Evolutionary conservation across 176 grass and related monocot genomes (phyloP).

Genomic region (Avena atlantica): DNA sequence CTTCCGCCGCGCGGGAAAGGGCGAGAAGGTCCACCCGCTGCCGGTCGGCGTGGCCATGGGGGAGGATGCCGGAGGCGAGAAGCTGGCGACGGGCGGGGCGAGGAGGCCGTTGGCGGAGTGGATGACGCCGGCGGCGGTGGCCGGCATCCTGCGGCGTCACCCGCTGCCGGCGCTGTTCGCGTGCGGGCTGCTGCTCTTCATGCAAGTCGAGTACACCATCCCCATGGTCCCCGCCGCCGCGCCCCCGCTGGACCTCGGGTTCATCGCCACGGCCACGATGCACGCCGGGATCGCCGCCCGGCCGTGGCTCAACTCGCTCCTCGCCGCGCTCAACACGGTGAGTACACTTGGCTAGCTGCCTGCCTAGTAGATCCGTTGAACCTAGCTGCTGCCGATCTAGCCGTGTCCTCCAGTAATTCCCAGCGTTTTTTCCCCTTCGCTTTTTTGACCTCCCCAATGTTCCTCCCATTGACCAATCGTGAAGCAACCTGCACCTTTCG

Average conservation of each 20-base stretch:
- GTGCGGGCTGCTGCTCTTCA: slow-evolving; percentile 72
- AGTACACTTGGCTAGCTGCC: background rate
- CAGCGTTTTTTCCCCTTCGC: background rate
- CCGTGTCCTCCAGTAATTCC: background rate
- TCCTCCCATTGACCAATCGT: background rate
- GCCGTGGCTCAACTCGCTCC: slow-evolving; percentile 75
- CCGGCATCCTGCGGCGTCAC: slow-evolving; percentile 46
- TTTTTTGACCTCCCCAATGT: background rate
- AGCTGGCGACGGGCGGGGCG: background rate
- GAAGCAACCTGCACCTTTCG: background rate
- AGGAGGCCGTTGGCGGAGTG: slow-evolving; percentile 18
- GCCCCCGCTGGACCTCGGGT: slow-evolving; percentile 80
- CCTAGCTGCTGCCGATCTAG: background rate
- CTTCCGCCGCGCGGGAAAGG: slow-evolving; percentile 22
- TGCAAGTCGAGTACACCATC: slow-evolving; percentile 95
- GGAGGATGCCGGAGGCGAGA: background rate
- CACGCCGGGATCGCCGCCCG: slow-evolving; percentile 58
- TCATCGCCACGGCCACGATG: slow-evolving; percentile 56
- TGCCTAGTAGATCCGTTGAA: background rate
- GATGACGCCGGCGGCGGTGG: slow-evolving; percentile 36
- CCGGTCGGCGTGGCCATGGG: background rate
- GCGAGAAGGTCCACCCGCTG: slow-evolving; percentile 34
- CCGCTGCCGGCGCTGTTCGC: slow-evolving; percentile 59
- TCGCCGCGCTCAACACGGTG: slow-evolving; percentile 93
- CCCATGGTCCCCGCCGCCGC: slow-evolving; percentile 67